Base-by-base conservation (phyloP, 2,329 filamentous ascomycete species). In the Colletotrichum scovillei region DNA sequence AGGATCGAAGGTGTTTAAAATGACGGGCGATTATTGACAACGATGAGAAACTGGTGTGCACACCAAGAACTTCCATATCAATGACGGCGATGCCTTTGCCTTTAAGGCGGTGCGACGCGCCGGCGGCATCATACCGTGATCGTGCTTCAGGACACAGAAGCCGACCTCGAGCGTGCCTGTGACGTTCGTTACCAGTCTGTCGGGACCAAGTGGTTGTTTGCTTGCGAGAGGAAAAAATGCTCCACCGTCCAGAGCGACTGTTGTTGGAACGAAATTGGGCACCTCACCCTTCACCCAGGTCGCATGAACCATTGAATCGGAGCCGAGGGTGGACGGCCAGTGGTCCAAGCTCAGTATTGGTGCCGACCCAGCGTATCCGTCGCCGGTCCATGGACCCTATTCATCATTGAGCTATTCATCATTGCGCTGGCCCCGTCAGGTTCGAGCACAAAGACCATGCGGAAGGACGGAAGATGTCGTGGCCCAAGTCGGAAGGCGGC, bases 131-230 rank as follows among this genome's bases (percentile, higher is more conserved):
- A 32, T 38, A 9, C 28, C 30, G 28, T 58, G 30, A 38, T 9
- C 16, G 7, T 58, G 5, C 26, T 35, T 58, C 30, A 58, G 28
- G 30, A 58, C 32, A 28, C 56, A 58, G 28, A 35, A 22, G 16
- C 63, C 8, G n/a, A 24, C 28, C 19, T 32, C 11, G 52, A 63
- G 62, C 62, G 62, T 22, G 19, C 62, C 28, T 55, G 24, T 38
- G 26, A 42, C 46, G 53, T 63, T 26, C 22, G 28, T 35, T 63
- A 63, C 62, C 62, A 63, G 62, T 38, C 28, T 24, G 62, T 52
- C 30, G 46, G 62, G 26, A 63, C 46, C 22, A 35, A 35, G 28
- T n/a, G 14, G n/a, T 26, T 63, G 11, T 63, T 63, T 22, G 46
- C 26, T 52, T 55, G n/a, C 9, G 30, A 58, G 30, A 38, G 56